A percentile compares a stretch with the other conserved stretches of the same genome.
Conservation (phyloP, 495 filamentous ascomycete genomes). For the Margaritispora aquatica region DNA sequence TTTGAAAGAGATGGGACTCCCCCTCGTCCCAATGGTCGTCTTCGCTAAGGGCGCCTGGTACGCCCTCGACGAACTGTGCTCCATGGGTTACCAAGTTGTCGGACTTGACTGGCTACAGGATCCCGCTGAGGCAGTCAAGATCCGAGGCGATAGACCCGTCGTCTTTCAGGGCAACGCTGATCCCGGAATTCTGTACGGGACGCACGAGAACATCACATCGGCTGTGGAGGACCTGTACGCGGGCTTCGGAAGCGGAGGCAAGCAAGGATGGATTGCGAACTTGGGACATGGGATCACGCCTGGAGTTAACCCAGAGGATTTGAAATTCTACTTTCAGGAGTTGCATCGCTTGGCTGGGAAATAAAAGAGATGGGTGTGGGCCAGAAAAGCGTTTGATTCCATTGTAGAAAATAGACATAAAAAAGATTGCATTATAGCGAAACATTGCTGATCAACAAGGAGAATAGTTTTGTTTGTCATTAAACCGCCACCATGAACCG, state of each 20-base stretch:
- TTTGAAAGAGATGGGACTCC: slow-evolving; percentile 64
- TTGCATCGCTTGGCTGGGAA: slow-evolving; percentile 61
- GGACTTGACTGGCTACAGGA: slow-evolving; percentile 94
- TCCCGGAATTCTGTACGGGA: slow-evolving; percentile 87
- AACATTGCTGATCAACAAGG: too few species aligned
- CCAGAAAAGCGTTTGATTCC: not conserved
- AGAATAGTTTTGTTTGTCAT: not conserved
- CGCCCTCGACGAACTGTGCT: slow-evolving; percentile 78
- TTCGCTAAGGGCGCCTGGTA: slow-evolving; percentile 99
- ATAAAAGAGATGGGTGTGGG: not conserved
- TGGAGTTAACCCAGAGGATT: slow-evolving; percentile 83
- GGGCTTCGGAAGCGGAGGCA: slow-evolving; percentile 84
- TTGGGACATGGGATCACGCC: slow-evolving; percentile 92
- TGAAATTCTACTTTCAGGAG: slow-evolving; percentile 91
- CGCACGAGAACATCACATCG: slow-evolving; percentile 67
- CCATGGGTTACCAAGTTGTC: slow-evolving; percentile 86
- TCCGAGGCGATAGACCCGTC: slow-evolving; percentile 63
- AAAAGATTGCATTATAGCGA: too few species aligned
- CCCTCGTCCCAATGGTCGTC: slow-evolving; percentile 92
- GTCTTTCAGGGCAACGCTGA: slow-evolving; percentile 94
- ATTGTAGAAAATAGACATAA: not conserved
- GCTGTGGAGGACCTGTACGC: slow-evolving; percentile 77
- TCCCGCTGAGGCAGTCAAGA: slow-evolving; percentile 71
- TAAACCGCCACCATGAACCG: not conserved
- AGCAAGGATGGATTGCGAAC: slow-evolving; percentile 82